These are phyloP conservation scores for Leersia perrieri DNA, from an alignment of 176 grass and related monocot species.

Conservation along the genomic window DNA sequence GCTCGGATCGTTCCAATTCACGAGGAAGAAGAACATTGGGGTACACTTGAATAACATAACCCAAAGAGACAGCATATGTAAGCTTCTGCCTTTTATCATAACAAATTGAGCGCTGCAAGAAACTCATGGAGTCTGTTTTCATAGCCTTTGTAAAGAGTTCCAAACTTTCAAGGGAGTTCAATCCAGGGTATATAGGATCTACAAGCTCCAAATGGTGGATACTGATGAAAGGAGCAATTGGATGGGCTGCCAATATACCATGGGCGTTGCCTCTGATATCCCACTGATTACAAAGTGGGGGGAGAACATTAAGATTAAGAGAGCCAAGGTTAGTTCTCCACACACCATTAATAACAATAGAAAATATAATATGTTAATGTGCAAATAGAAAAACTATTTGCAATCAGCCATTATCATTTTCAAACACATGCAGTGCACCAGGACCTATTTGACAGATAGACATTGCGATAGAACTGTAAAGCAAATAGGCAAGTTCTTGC, in stretches of 20 bases:
- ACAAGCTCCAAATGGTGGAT: slow-evolving; percentile 92
- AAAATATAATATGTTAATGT: neutral
- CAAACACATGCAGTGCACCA: neutral
- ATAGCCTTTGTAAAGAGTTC: slow-evolving; percentile 87
- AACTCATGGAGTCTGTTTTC: slow-evolving; percentile 78
- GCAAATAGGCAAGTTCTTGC: neutral
- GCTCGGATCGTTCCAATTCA: slow-evolving; percentile 74
- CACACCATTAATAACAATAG: neutral
- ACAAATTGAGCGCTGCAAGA: slow-evolving; percentile 86
- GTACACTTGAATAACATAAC: slow-evolving; percentile 94
- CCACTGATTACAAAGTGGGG: slow-evolving; percentile 60
- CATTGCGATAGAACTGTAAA: slow-evolving; percentile 25
- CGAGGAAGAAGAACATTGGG: slow-evolving; percentile 72
- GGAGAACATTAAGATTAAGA: slow-evolving; percentile 7
- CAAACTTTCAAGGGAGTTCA: slow-evolving; percentile 80
- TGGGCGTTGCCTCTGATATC: slow-evolving; percentile 87
- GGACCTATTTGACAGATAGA: neutral
- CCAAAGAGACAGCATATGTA: slow-evolving; percentile 73
- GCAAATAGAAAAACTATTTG: slow-evolving; percentile 15
- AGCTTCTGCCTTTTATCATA: slow-evolving; percentile 63
- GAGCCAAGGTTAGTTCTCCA: neutral
- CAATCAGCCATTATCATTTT: neutral
- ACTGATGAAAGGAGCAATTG: slow-evolving; percentile 81
- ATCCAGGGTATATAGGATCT: slow-evolving; percentile 78
- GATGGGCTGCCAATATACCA: slow-evolving; percentile 91